Conservation (phyloP, 768 basidiomycete species). For the Serpula lacrymans region DNA sequence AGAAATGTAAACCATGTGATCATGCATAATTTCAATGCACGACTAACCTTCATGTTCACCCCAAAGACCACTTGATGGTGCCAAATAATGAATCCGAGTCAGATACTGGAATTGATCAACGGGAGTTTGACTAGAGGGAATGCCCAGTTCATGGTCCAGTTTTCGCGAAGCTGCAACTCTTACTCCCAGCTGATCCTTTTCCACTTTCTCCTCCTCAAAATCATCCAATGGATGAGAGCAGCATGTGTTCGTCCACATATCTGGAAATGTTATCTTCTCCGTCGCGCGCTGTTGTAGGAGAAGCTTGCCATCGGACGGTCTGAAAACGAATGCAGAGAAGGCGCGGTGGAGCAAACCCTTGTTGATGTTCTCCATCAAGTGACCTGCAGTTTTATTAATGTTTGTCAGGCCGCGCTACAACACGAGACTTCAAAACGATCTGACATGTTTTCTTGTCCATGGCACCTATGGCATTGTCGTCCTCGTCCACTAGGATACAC, state of each 20-base stretch:
- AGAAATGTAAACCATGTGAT: constrained; percentile 3
- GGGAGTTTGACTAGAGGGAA: constrained; percentile 73
- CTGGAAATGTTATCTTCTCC: constrained; percentile 99
- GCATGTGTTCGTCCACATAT: constrained; percentile 99
- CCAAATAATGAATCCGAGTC: constrained; percentile 95
- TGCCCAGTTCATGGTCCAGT: constrained; percentile 94
- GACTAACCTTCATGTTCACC: constrained; percentile 93
- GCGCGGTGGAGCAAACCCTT: constrained; percentile 94
- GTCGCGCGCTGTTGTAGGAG: constrained; percentile 91
- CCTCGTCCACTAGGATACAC: constrained; percentile 88
- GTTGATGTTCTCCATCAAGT: constrained; percentile 95
- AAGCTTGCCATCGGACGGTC: constrained; percentile 89
- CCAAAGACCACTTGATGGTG: constrained; percentile 90
- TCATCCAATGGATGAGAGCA: constrained; percentile 97
- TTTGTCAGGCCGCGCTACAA: not conserved
- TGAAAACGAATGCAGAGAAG: constrained; percentile 96
- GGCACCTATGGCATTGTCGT: constrained; percentile 82
- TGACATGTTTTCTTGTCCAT: constrained; percentile 95
- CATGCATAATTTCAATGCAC: no score
- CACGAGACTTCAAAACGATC: constrained; percentile 34
- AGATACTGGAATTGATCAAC: constrained; percentile 89
- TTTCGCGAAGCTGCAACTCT: constrained; percentile 91
- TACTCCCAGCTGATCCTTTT: constrained; percentile 78
- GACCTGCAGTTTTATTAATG: constrained; percentile 53
- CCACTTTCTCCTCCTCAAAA: constrained; percentile 78